phyloP scores from a whole-genome alignment of 2,329 filamentous ascomycete genomes.

The Penicillium sp. region DNA sequence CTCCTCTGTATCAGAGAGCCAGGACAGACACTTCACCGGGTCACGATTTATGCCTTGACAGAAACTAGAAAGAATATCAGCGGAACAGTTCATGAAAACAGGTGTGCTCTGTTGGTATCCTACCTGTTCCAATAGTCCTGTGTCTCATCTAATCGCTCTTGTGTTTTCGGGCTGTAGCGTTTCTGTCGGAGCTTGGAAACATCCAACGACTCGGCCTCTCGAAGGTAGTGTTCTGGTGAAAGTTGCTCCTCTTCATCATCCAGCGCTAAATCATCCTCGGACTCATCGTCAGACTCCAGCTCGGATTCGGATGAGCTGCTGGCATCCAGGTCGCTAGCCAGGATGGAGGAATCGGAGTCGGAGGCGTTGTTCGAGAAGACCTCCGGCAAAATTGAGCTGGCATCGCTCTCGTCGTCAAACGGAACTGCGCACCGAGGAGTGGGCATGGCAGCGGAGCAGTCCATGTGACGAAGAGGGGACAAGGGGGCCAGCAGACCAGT shows the following conservation, averaged over 20 bases:
- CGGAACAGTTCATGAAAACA: too few species aligned
- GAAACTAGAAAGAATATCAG: too few species aligned
- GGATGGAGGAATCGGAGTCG: slow-evolving; percentile 7
- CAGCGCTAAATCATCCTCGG: slow-evolving; percentile 10
- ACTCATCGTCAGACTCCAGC: slow-evolving; percentile 13
- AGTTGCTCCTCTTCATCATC: slow-evolving; percentile 18
- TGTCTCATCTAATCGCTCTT: slow-evolving; percentile 27
- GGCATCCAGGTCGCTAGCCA: slow-evolving; percentile 4
- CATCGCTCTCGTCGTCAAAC: slow-evolving; percentile 21
- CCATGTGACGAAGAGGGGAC: too few species aligned
- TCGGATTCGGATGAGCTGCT: slow-evolving; percentile 16
- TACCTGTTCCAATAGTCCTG: slow-evolving; percentile 25
- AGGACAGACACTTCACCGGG: slow-evolving; percentile 16
- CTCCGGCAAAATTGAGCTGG: slow-evolving; percentile 13
- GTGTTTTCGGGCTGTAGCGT: slow-evolving; percentile 25
- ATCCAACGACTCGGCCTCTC: slow-evolving; percentile 26
- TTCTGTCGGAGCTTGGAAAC: slow-evolving; percentile 28
- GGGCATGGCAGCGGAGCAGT: slow-evolving; percentile 7
- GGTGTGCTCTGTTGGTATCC: too few species aligned
- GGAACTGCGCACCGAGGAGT: not conserved
- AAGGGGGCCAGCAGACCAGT: too few species aligned
- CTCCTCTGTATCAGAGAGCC: slow-evolving; percentile 28
- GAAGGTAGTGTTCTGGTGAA: slow-evolving; percentile 21
- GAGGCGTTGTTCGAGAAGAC: slow-evolving; percentile 20
- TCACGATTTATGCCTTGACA: slow-evolving; percentile 19